Conservation (phyloP, 352 stramenopile genomes). For the Phytophthora syringae region DNA sequence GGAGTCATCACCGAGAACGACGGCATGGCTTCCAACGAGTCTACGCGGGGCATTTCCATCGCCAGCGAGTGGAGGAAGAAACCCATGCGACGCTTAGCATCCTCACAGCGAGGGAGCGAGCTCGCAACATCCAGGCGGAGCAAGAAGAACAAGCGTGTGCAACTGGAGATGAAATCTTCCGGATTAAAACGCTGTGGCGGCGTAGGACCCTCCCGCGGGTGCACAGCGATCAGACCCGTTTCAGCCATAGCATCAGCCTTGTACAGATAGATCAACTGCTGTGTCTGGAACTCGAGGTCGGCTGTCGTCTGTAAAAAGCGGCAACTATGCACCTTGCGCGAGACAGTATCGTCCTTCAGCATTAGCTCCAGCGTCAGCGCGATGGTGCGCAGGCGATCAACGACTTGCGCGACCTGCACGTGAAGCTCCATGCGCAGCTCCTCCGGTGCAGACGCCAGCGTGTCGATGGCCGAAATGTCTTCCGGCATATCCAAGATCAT, state of each 20-base stretch:
- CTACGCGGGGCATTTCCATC: constrained; percentile 85
- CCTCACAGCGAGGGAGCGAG: constrained; percentile 79
- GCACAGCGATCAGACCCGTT: constrained; percentile 55
- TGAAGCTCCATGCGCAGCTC: constrained; percentile 69
- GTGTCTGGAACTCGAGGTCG: constrained; percentile 71
- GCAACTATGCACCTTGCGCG: constrained; percentile 61
- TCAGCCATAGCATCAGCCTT: constrained; percentile 68
- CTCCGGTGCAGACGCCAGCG: constrained; percentile 39
- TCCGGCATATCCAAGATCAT: constrained; percentile 85
- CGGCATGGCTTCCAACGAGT: constrained; percentile 81
- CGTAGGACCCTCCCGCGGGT: constrained; percentile 36
- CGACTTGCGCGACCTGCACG: constrained; percentile 68
- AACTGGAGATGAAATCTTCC: constrained; percentile 79
- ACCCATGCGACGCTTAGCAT: constrained; percentile 85
- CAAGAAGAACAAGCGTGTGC: constrained; percentile 84
- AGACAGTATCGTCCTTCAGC: constrained; percentile 54
- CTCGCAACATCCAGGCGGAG: constrained; percentile 72
- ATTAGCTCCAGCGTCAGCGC: constrained; percentile 63
- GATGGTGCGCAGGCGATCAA: constrained; percentile 57
- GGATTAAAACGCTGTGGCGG: constrained; percentile 50
- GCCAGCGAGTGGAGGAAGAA: constrained; percentile 88
- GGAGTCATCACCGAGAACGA: constrained; percentile 91
- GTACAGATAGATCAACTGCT: constrained; percentile 75
- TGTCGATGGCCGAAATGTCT: constrained; percentile 61
- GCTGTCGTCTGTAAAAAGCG: constrained; percentile 66